Base-by-base conservation (phyloP, 345 rosid genomes). In the Pelargonium nanum region DNA sequence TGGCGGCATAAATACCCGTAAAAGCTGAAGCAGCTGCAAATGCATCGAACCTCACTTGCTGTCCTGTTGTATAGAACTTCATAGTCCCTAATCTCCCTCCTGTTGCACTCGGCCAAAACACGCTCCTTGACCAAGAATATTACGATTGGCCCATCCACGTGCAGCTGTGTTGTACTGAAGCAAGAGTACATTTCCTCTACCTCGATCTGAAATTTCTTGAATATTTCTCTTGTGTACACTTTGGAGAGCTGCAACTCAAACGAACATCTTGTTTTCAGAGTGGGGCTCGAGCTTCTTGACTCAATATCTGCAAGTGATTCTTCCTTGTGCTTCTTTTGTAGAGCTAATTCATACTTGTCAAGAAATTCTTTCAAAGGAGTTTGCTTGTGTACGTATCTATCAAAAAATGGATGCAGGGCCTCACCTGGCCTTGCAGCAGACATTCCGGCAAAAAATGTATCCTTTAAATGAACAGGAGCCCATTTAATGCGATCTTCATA, bases 291-390 rank as follows among this genome's bases (percentile, higher is more conserved):
- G 70, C 57, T 65, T 65, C 86, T 81, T 12, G 90, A 81, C 59
- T 79, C 92, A 23, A 72, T 26, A 70, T 91, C 92, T 0, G 82
- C 73, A 15, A 75, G 72, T 62, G 80, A 73, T 75, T 88, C 98
- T 73, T 88, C 86, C 74, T 57, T 75, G 76, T 79, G 90, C 75
- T 82, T 85, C 79, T 77, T 85, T 57, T 85, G 90, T 45, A 86
- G 67, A 52, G 89, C 85, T 69, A 86, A 52, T 69, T 85, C 96
- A 24, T 85, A 86, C 77, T 84, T 83, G 60, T 88, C 96, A 5
- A 91, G 86, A 77, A 91, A 91, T 77, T 91, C 96, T 69, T 85
- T 91, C 72, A 91, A 60, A 25, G 94, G 85, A 20, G 96, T 91
- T 60, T 86, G 90, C 32, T 80, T 85, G 48, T 85, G 95, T 64